Percentiles rank a stretch among this genome's conserved stretches.
Conservation (phyloP, 179 eudicot species). For the Carnegiea gigantea region DNA sequence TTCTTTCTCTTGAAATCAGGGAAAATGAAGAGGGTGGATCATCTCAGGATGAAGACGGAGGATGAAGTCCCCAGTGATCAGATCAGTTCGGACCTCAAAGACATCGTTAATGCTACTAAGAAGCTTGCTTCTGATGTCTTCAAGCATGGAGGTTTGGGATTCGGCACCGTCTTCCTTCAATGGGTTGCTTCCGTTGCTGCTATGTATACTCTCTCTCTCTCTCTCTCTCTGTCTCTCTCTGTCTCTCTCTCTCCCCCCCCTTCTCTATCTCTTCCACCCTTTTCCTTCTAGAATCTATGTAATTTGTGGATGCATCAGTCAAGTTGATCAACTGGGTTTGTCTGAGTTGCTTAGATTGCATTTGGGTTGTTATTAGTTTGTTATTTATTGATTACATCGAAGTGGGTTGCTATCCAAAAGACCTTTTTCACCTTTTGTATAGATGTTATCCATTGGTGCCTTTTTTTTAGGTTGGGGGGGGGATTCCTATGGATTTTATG, state of each 20-base stretch:
- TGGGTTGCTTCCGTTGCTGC: conserved; percentile 93
- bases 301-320: not conserved
- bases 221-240: conserved; percentile 12
- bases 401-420: not conserved
- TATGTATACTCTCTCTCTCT: conserved; percentile 44
- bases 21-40: conserved; percentile 49
- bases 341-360: not conserved
- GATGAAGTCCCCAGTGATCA: conserved; percentile 24
- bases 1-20: conserved; percentile 6
- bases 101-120: conserved; percentile 50
- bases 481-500: not conserved
- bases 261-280: no score
- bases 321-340: conserved; percentile 9
- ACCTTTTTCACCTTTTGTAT: not conserved
- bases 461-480: no score
- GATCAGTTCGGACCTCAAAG: conserved; percentile 53
- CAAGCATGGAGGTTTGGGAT: conserved; percentile 61
- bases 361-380: conserved; percentile 1
- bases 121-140: conserved; percentile 59
- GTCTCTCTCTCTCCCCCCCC: conserved; percentile 14
- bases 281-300: conserved; percentile 7
- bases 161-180: conserved; percentile 70
- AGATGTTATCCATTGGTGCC: not conserved
- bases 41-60: conserved; percentile 59
- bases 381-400: not conserved